A percentile compares a stretch with the other conserved stretches of the same genome.
These are phyloP conservation scores for Ceratorhiza oryzae-sativae DNA, from an alignment of 1,284 basidiomycete genomes.

Conservation along the genomic window DNA sequence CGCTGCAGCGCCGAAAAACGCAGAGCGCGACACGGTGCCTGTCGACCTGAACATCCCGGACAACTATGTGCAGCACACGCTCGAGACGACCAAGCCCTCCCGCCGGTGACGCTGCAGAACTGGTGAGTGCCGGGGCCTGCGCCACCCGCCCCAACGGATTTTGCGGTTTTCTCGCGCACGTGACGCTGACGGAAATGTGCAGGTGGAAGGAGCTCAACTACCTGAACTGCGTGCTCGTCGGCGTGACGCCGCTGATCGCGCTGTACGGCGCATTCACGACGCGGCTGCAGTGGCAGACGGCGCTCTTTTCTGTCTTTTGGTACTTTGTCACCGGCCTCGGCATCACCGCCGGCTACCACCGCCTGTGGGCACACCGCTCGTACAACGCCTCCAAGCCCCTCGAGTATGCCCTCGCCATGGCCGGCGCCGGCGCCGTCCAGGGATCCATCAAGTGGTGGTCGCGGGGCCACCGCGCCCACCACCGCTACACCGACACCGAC, in stretches of 20 bases:
- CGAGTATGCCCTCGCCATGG: slow-evolving; percentile 77
- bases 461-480: slow-evolving; percentile 89
- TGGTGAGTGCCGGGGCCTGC: slow-evolving; percentile 40
- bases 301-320: slow-evolving; percentile 74
- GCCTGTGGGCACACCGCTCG: slow-evolving; percentile 88
- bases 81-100: slow-evolving; percentile 79
- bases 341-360: slow-evolving; percentile 81
- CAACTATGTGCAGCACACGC: slow-evolving; percentile 88
- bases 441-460: slow-evolving; percentile 96
- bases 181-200: slow-evolving; percentile 4
- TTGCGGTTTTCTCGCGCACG: slow-evolving; percentile 7
- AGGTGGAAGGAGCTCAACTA: slow-evolving; percentile 73
- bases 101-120: slow-evolving; percentile 77
- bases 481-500: slow-evolving; percentile 93
- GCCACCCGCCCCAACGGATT: slow-evolving; percentile 48
- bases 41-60: slow-evolving; percentile 78
- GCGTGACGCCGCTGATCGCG: slow-evolving; percentile 73
- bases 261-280: slow-evolving; percentile 71
- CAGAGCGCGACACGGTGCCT: slow-evolving; percentile 49
- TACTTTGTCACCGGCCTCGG: slow-evolving; percentile 87
- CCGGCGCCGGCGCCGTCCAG: slow-evolving; percentile 85
- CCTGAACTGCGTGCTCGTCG: slow-evolving; percentile 75
- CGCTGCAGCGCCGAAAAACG: slow-evolving; percentile 28
- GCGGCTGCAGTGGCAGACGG: slow-evolving; percentile 70
- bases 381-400: slow-evolving; percentile 85